These are phyloP conservation scores for Cutaneotrichosporon arboriforme DNA, from an alignment of 1,284 basidiomycete genomes.

Conservation along the genomic window DNA sequence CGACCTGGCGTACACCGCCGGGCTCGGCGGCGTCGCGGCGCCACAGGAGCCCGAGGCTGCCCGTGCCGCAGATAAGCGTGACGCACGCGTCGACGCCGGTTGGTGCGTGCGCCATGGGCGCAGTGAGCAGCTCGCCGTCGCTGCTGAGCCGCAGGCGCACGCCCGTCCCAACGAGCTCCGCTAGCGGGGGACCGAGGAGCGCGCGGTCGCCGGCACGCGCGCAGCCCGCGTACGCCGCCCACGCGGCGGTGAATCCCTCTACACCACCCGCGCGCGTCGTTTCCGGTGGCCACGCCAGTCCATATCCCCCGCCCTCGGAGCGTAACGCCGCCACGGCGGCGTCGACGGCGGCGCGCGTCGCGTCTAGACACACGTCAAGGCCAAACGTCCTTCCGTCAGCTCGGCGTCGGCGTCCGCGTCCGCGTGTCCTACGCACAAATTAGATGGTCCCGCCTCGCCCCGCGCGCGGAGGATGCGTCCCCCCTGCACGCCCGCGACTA, in stretches of 20 bases:
- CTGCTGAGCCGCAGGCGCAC: slow-evolving; percentile 8
- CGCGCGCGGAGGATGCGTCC: not conserved
- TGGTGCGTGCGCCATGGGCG: slow-evolving; percentile 1
- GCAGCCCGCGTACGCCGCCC: slow-evolving; percentile 18
- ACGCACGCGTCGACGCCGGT: not conserved
- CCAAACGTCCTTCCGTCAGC: slow-evolving; percentile 15
- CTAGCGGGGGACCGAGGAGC: slow-evolving; percentile 3
- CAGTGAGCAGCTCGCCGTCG: slow-evolving; percentile 16
- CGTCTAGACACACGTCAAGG: slow-evolving; percentile 6
- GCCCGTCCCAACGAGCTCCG: not conserved
- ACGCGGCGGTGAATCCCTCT: slow-evolving; percentile 4
- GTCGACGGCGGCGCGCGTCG: slow-evolving; percentile 4
- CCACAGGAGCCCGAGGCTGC: slow-evolving; percentile 12
- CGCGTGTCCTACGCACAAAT: slow-evolving; percentile 7
- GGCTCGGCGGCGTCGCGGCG: not conserved
- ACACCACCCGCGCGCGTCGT: not conserved
- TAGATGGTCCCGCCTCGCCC: slow-evolving; percentile 17
- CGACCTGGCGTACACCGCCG: not conserved
- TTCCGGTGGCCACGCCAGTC: not conserved
- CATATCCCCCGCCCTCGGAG: not conserved
- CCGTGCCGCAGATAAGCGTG: slow-evolving; percentile 19
- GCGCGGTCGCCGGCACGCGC: slow-evolving; percentile 13
- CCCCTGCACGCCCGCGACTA: slow-evolving; percentile 1
- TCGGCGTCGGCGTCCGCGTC: too few species aligned
- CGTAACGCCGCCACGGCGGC: not conserved